Base-by-base conservation (phyloP, 1,284 basidiomycete species). In the Leccinum fallax region DNA sequence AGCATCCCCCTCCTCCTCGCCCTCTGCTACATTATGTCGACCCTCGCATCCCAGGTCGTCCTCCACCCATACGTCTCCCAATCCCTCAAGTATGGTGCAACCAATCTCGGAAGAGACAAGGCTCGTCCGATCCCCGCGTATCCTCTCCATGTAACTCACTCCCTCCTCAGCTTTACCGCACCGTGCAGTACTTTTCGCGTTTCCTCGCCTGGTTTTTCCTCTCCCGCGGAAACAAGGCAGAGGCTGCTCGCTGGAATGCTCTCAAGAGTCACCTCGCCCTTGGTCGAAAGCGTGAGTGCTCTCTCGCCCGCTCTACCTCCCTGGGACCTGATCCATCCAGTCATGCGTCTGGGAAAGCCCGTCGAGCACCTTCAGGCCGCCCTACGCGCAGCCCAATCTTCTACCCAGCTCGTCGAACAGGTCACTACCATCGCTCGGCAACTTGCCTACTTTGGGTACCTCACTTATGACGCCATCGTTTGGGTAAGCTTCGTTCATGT, bases 311-410 rank as follows among this genome's bases (percentile, higher is more conserved):
- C 15, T 19, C 53, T 11, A 5, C 10, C 77, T 15, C 36, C 24
- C 19, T 48, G 53, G 19, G 10, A 15, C 13, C 55, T 61, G 8
- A 65, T 32, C 43, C 5, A 9, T 21, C 53, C 10, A 97, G 95
- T 98, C 57, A 84, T 98, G 84, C 87, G 97, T 21, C 81, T 98
- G 58, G 94, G 95, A 70, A 97, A 98, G 78, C 95, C 95, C 32
- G 71, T 97, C 65, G 97, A 99, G 76, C 95, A 98, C 79, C 83
- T 97, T 19, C 97, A 99, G 77, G 88, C 94, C 3, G 95, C 94
- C 24, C 80, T 98, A 60, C 92, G 90, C 65, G 89, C 92, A n/a
- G 80, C 87, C 16, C 80, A 89, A 36, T 75, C 83, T 5, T 72
- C 84, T 10, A 81, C 83, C 60, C 83, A 85, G 70, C 73, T 86